Conservation (phyloP, 805 yeast species). For the Candida verbasci region DNA sequence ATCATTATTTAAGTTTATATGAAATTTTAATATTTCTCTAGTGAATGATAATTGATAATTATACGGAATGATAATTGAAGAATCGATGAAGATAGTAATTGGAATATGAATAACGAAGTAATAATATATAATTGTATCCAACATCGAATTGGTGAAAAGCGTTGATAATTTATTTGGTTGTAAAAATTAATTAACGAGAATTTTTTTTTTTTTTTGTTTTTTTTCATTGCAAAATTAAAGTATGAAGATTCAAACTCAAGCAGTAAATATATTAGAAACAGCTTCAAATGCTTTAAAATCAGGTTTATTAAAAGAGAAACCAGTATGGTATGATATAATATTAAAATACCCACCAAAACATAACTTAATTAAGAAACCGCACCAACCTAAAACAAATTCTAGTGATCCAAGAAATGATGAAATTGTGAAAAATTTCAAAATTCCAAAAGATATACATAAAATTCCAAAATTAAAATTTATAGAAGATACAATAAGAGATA, state of each 20-base stretch:
- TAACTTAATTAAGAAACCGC: slow-evolving; percentile 49
- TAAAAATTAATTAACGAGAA: too few species aligned
- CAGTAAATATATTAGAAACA: slow-evolving; percentile 72
- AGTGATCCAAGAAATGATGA: slow-evolving; percentile 21
- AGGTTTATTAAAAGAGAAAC: slow-evolving; percentile 67
- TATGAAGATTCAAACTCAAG: slow-evolving; percentile 65
- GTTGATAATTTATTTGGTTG: too few species aligned
- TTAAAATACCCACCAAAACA: slow-evolving; percentile 77
- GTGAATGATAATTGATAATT: slow-evolving; percentile 47
- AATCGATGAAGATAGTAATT: slow-evolving; percentile 71
- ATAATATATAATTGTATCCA: slow-evolving; percentile 40
- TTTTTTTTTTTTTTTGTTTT: slow-evolving; percentile 2
- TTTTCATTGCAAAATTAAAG: slow-evolving; percentile 3
- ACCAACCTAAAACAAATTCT: slow-evolving; percentile 19
- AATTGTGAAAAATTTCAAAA: not conserved
- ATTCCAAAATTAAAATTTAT: slow-evolving; percentile 53
- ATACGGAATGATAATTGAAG: slow-evolving; percentile 62
- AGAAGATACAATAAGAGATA: slow-evolving; percentile 78
- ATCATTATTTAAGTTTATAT: slow-evolving; percentile 65
- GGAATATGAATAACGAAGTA: slow-evolving; percentile 68
- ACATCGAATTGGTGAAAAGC: slow-evolving; percentile 5
- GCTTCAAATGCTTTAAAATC: slow-evolving; percentile 72
- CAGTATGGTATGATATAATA: slow-evolving; percentile 87
- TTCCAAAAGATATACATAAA: slow-evolving; percentile 38
- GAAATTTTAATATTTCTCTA: slow-evolving; percentile 48